Percentiles rank a stretch among this genome's conserved stretches.
Conservation (phyloP, 2,329 filamentous ascomycete genomes). For the Zarea fungicola region DNA sequence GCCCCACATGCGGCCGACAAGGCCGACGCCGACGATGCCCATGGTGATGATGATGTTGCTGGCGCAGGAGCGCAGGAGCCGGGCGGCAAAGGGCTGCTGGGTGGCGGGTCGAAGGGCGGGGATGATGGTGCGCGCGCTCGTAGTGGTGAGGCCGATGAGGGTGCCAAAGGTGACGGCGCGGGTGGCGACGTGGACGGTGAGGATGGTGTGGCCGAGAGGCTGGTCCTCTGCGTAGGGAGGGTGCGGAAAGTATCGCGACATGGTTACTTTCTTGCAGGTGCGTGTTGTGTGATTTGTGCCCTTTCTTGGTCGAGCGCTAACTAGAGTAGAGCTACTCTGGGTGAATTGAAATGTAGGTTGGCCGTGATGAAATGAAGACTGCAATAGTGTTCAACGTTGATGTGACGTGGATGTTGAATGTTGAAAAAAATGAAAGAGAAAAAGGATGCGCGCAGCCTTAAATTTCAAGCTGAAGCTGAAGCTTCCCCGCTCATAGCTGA, state of each 20-base stretch:
- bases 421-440: no score
- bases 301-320: background rate
- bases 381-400: no score
- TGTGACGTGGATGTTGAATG: no score
- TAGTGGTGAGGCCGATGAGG: constrained; percentile 39
- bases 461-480: no score
- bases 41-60: constrained; percentile 41
- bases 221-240: constrained; percentile 59
- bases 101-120: constrained; percentile 24
- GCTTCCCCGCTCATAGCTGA: no score
- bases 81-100: constrained; percentile 23
- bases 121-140: constrained; percentile 27
- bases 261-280: constrained; percentile 24
- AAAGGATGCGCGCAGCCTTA: no score
- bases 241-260: constrained; percentile 54
- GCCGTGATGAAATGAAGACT: no score
- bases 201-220: constrained; percentile 46
- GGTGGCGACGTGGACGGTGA: constrained; percentile 54
- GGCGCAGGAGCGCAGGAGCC: constrained; percentile 41
- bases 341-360: no score
- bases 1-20: constrained; percentile 48
- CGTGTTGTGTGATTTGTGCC: background rate
- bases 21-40: constrained; percentile 37
- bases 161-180: constrained; percentile 50
- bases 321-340: no score